Evolutionary conservation across 139 green algal species (phyloP).

Genomic region (Volvox africanus): DNA sequence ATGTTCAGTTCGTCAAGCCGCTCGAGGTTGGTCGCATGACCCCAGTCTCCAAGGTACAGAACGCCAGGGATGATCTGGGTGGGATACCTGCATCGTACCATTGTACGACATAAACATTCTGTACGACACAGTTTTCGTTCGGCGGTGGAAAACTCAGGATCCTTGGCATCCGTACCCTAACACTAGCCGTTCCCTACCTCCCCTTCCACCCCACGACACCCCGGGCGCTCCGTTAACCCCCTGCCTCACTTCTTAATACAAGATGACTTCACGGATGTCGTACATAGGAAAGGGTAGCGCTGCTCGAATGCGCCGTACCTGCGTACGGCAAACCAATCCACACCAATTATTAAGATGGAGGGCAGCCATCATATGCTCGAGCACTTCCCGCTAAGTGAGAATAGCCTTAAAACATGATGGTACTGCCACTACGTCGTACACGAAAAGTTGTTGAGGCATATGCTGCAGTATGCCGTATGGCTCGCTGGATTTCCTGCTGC

Average conservation of each 20-base stretch:
- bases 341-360: too few species aligned
- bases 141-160: too few species aligned
- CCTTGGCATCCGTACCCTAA: too few species aligned
- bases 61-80: conserved; percentile 71
- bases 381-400: too few species aligned
- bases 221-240: neutral
- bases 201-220: too few species aligned
- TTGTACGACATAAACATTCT: too few species aligned
- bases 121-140: too few species aligned
- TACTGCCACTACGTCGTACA: too few species aligned
- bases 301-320: conserved; percentile 71
- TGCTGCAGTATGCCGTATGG: neutral
- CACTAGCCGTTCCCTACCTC: too few species aligned
- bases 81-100: conserved; percentile 70
- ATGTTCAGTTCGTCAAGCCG: conserved; percentile 66
- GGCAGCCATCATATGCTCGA: too few species aligned
- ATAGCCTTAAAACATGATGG: too few species aligned
- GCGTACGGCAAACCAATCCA: neutral
- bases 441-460: too few species aligned
- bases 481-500: neutral
- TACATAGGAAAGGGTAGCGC: conserved; percentile 76
- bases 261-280: conserved; percentile 68
- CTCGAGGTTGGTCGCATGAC: conserved; percentile 65
- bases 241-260: conserved; percentile 60
- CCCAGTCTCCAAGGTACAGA: conserved; percentile 87